Evolutionary conservation across 306 rosid genomes (phyloP).

Genomic region (Cercis canadensis): DNA sequence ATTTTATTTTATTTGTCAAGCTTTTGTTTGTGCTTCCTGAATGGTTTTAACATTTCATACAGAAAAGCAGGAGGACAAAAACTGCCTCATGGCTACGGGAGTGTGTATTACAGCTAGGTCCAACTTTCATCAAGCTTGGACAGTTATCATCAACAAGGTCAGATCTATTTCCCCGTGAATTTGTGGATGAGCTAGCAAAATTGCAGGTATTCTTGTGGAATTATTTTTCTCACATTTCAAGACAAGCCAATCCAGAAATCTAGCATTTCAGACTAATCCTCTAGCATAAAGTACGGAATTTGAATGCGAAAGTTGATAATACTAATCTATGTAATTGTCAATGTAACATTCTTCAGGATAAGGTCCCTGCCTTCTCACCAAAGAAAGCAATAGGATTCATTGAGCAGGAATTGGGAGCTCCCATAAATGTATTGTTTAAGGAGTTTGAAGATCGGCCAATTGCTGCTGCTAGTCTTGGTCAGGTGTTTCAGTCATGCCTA

Average conservation of each 20-base stretch:
- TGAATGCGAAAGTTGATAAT: constrained; percentile 12
- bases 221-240: background rate
- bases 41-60: constrained; percentile 29
- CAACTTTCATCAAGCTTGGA: constrained; percentile 93
- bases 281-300: constrained; percentile 10
- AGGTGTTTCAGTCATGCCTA: constrained; percentile 55
- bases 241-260: background rate
- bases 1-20: background rate
- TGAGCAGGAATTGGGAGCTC: constrained; percentile 81
- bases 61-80: constrained; percentile 71
- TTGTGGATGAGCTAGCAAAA: constrained; percentile 91
- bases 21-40: constrained; percentile 13
- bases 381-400: constrained; percentile 74
- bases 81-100: constrained; percentile 93
- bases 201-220: constrained; percentile 63
- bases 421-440: constrained; percentile 64
- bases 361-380: constrained; percentile 90
- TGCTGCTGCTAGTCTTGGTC: constrained; percentile 98
- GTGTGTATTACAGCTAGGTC: constrained; percentile 87
- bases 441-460: constrained; percentile 89
- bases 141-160: constrained; percentile 93
- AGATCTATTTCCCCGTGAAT: constrained; percentile 86
- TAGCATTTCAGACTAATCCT: background rate
- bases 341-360: constrained; percentile 63
- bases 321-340: constrained; percentile 17